Evolutionary conservation across 208 protist species (phyloP).

Genomic region (Plasmodiophora brassicae): DNA sequence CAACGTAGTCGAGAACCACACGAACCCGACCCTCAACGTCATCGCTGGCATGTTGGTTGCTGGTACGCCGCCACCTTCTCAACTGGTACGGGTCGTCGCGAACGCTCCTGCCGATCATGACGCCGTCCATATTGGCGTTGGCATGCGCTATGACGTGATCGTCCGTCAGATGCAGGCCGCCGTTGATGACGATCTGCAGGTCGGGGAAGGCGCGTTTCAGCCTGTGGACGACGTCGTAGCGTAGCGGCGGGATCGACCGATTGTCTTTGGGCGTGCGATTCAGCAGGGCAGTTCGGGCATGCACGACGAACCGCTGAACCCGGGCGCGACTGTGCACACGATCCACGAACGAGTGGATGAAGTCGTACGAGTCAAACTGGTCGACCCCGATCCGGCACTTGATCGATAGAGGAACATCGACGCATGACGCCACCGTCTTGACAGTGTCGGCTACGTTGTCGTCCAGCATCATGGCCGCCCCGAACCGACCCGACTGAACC

Average conservation of each 20-base stretch:
- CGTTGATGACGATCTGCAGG: neutral
- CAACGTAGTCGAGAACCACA: no score
- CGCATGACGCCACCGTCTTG: neutral
- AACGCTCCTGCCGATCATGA: neutral
- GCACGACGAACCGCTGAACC: neutral
- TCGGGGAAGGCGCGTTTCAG: neutral
- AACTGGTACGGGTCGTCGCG: neutral
- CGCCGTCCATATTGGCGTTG: neutral
- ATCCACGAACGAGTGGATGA: neutral
- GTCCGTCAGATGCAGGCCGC: neutral
- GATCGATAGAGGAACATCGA: neutral
- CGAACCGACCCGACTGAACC: neutral
- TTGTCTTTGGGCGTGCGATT: neutral
- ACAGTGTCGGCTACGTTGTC: neutral
- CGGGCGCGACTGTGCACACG: neutral
- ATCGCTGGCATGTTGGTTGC: no score
- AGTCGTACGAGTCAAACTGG: neutral
- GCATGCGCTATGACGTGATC: neutral
- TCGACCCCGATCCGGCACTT: neutral
- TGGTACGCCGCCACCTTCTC: no score
- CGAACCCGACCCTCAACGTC: no score
- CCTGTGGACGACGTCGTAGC: neutral
- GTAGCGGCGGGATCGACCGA: neutral
- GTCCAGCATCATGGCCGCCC: neutral
- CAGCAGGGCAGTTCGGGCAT: neutral